Conservation (phyloP, 2,329 filamentous ascomycete species). For the Exophiala calicioides region DNA sequence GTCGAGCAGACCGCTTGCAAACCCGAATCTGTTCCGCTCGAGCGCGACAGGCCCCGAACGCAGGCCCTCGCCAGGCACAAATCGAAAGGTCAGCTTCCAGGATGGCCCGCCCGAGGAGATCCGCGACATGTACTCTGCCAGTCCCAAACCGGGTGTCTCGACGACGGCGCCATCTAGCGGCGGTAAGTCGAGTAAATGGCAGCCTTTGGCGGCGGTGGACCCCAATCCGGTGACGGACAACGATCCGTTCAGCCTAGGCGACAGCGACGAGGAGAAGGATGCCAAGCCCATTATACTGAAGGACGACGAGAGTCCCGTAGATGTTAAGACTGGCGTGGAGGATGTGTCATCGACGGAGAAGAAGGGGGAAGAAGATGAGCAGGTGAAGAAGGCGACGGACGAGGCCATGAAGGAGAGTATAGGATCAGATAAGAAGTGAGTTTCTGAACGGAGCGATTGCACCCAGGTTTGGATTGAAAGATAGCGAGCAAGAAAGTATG, state of each 20-base stretch:
- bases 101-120: conserved; percentile 76
- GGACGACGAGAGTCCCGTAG: conserved; percentile 49
- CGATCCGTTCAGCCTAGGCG: conserved; percentile 93
- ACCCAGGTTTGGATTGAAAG: too few species aligned
- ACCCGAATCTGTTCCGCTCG: conserved; percentile 74
- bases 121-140: conserved; percentile 68
- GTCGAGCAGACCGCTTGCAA: conserved; percentile 67
- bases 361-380: conserved; percentile 47
- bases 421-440: conserved; percentile 16
- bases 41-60: conserved; percentile 35
- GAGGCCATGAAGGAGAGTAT: conserved; percentile 45
- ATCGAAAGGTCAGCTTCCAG: conserved; percentile 59
- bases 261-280: conserved; percentile 90
- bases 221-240: conserved; percentile 84
- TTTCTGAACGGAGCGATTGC: too few species aligned
- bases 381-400: conserved; percentile 64
- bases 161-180: conserved; percentile 39
- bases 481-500: neutral
- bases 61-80: conserved; percentile 50
- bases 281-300: conserved; percentile 65
- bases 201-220: conserved; percentile 83
- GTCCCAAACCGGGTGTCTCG: conserved; percentile 57
- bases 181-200: conserved; percentile 89
- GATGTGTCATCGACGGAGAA: conserved; percentile 30
- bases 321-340: conserved; percentile 19